These are phyloP conservation scores for Bolboschoenoplectus hybrid DNA, from an alignment of 202 grass and related monocot species.

Conservation along the genomic window DNA sequence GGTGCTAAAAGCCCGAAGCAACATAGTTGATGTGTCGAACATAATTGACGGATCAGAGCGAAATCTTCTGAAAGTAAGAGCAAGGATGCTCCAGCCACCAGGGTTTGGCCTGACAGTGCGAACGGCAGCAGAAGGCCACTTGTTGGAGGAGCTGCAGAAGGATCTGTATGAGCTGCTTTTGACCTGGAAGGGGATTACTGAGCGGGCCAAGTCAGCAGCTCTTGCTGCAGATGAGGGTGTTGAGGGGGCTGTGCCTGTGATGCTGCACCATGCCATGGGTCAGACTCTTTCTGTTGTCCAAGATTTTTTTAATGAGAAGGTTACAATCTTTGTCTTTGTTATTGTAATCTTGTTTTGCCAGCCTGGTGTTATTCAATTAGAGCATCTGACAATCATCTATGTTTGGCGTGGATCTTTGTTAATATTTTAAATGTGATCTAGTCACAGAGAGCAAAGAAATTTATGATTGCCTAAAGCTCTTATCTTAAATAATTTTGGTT, in stretches of 20 bases:
- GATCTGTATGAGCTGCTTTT: constrained; percentile 79
- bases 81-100: constrained; percentile 69
- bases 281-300: constrained; percentile 89
- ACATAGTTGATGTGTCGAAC: constrained; percentile 76
- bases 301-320: constrained; percentile 98
- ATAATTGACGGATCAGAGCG: constrained; percentile 75
- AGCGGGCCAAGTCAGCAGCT: constrained; percentile 87
- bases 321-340: constrained; percentile 42
- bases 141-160: constrained; percentile 84
- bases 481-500: background rate
- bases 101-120: constrained; percentile 84
- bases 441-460: background rate
- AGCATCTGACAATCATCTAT: background rate
- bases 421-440: background rate
- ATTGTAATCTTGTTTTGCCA: constrained; percentile 19
- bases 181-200: constrained; percentile 85
- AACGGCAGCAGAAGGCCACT: constrained; percentile 75
- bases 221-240: constrained; percentile 81
- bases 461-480: background rate
- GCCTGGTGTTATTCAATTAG: background rate
- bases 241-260: constrained; percentile 81
- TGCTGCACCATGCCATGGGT: constrained; percentile 76
- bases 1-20: constrained; percentile 68
- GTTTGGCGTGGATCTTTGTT: background rate
- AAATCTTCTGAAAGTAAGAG: constrained; percentile 61